A percentile compares a stretch with the other conserved stretches of the same genome.
Conservation (phyloP, 768 basidiomycete genomes). For the Russula ochroleuca region DNA sequence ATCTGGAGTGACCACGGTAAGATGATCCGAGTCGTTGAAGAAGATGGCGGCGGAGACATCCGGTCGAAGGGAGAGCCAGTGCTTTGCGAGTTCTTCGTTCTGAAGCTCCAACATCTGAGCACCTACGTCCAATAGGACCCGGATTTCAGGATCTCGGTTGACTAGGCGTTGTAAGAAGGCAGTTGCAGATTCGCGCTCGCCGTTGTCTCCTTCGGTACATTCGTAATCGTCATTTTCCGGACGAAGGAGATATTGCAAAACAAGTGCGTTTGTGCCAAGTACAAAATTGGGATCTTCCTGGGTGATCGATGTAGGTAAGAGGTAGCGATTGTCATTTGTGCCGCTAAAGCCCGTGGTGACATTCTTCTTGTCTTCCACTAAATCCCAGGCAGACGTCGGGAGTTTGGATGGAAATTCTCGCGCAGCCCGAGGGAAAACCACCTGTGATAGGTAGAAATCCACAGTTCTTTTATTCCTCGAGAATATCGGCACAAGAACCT, state of each 20-base stretch:
- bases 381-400: constrained; percentile 51
- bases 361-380: constrained; percentile 40
- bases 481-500: constrained; percentile 36
- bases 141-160: constrained; percentile 38
- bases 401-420: constrained; percentile 47
- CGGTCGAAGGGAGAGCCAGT: constrained; percentile 38
- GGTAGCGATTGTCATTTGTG: constrained; percentile 46
- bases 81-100: constrained; percentile 39
- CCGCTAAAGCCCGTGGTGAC: constrained; percentile 52
- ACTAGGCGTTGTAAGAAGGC: constrained; percentile 36
- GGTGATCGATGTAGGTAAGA: constrained; percentile 36
- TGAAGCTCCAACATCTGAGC: constrained; percentile 52
- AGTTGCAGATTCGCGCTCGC: constrained; percentile 21
- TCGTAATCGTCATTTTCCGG: constrained; percentile 41
- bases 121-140: constrained; percentile 53
- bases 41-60: constrained; percentile 42
- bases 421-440: constrained; percentile 50
- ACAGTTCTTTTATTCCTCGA: constrained; percentile 38
- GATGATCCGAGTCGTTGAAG: constrained; percentile 35
- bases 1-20: constrained; percentile 38
- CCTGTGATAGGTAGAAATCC: constrained; percentile 44
- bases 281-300: constrained; percentile 41
- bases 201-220: constrained; percentile 23
- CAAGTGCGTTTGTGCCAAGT: constrained; percentile 46
- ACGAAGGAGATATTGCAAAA: constrained; percentile 39